These are phyloP conservation scores for Termitomyces eurrhizus DNA, from an alignment of 768 basidiomycete species.

Conservation along the genomic window DNA sequence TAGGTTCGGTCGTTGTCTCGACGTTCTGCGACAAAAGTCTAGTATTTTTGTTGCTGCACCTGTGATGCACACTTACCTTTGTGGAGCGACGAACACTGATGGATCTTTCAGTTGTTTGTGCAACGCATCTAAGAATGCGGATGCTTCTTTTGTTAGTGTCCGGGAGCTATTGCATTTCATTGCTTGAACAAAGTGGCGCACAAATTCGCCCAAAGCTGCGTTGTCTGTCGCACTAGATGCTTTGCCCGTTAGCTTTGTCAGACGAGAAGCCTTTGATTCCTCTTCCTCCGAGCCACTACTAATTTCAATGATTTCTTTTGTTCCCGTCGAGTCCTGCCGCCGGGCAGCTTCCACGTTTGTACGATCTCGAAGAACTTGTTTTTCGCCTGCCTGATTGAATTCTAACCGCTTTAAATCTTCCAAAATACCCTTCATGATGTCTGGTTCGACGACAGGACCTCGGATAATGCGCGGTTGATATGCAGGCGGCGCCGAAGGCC, in stretches of 20 bases:
- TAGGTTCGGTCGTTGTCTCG: conserved; percentile 31
- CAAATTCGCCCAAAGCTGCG: conserved; percentile 43
- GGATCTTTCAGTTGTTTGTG: conserved; percentile 71
- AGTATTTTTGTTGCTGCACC: conserved; percentile 2
- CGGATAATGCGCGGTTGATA: conserved; percentile 33
- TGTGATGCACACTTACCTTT: conserved; percentile 36
- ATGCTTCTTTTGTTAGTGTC: conserved; percentile 67
- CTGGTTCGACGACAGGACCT: conserved; percentile 27
- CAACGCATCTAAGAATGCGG: conserved; percentile 63
- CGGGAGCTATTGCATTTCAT: conserved; percentile 64
- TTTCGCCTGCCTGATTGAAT: conserved; percentile 34
- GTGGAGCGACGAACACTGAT: conserved; percentile 51
- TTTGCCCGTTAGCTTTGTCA: conserved; percentile 43
- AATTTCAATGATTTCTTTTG: conserved; percentile 42
- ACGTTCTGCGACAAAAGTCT: conserved; percentile 9
- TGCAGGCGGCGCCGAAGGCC: conserved; percentile 15
- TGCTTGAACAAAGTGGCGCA: conserved; percentile 58
- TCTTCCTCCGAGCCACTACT: conserved; percentile 36
- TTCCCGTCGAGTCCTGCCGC: conserved; percentile 15
- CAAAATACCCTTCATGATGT: conserved; percentile 53
- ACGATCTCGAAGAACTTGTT: conserved; percentile 47
- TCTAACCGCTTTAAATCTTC: conserved; percentile 57
- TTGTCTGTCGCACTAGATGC: conserved; percentile 51
- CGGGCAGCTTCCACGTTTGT: conserved; percentile 41
- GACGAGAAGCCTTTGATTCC: conserved; percentile 48